Conservation (phyloP, 2,329 filamentous ascomycete genomes). For the Diplocarpon mali region DNA sequence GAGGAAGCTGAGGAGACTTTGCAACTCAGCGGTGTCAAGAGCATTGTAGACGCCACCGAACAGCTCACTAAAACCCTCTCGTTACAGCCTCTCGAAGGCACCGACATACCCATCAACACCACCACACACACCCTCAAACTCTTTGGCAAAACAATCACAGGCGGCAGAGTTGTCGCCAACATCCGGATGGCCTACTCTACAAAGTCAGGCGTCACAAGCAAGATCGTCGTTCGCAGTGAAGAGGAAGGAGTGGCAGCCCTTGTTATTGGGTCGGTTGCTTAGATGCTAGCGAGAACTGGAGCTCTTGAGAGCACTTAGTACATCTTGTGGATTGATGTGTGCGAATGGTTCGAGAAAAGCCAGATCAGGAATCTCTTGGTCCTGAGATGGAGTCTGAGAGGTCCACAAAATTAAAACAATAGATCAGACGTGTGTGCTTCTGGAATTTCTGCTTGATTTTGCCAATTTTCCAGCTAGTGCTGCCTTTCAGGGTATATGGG, state of each 20-base stretch:
- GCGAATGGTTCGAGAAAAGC: slow-evolving; percentile 19
- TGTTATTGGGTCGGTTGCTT: slow-evolving; percentile 71
- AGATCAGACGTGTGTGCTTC: neutral
- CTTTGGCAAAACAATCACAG: slow-evolving; percentile 87
- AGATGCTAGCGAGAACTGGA: slow-evolving; percentile 18
- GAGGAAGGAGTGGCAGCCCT: slow-evolving; percentile 82
- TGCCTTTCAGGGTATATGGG: neutral
- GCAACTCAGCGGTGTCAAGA: slow-evolving; percentile 79
- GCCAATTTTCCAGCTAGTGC: neutral
- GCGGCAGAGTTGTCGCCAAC: slow-evolving; percentile 76
- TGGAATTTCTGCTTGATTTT: no score
- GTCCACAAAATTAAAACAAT: slow-evolving; percentile 7
- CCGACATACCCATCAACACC: slow-evolving; percentile 77
- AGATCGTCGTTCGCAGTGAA: slow-evolving; percentile 85
- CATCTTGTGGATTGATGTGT: slow-evolving; percentile 21
- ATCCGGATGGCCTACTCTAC: slow-evolving; percentile 90
- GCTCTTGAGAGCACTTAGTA: slow-evolving; percentile 18
- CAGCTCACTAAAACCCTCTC: slow-evolving; percentile 78
- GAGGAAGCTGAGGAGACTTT: slow-evolving; percentile 88
- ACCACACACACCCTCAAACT: slow-evolving; percentile 92
- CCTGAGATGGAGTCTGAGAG: slow-evolving; percentile 9
- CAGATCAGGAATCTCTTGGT: slow-evolving; percentile 5
- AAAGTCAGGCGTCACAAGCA: slow-evolving; percentile 90
- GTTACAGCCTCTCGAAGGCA: slow-evolving; percentile 87
- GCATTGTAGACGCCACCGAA: slow-evolving; percentile 89